These are phyloP conservation scores for Pneumocystis jirovecii DNA, from an alignment of 1,139 yeast genomes.

Conservation along the genomic window DNA sequence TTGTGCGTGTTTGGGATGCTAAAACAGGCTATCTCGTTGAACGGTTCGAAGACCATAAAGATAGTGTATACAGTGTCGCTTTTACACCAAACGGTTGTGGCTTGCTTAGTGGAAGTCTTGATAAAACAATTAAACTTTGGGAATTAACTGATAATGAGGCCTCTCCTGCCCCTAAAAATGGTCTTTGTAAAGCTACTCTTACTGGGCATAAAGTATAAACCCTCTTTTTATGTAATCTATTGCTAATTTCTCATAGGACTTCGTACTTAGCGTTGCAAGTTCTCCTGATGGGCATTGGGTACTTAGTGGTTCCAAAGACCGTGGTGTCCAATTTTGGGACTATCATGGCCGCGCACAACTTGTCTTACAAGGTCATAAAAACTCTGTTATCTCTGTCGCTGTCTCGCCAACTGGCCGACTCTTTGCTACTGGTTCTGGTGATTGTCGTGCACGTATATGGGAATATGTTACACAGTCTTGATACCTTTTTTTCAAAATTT, in stretches of 20 bases:
- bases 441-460: constrained; percentile 96
- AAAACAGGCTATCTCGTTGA: constrained; percentile 78
- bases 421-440: constrained; percentile 97
- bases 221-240: background rate
- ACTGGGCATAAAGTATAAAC: constrained; percentile 56
- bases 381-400: constrained; percentile 88
- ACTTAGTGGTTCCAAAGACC: constrained; percentile 87
- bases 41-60: constrained; percentile 91
- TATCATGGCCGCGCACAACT: constrained; percentile 79
- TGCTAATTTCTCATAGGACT: constrained; percentile 33
- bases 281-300: constrained; percentile 90
- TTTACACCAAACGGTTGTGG: constrained; percentile 84
- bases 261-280: constrained; percentile 83
- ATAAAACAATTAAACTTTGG: constrained; percentile 94
- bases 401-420: constrained; percentile 68
- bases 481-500: background rate
- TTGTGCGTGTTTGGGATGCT: constrained; percentile 96
- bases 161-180: constrained; percentile 27
- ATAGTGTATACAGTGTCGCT: constrained; percentile 91
- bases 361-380: constrained; percentile 94
- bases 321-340: constrained; percentile 97
- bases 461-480: constrained; percentile 28
- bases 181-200: constrained; percentile 74
- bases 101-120: constrained; percentile 94
- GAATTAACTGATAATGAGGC: constrained; percentile 43